phyloP scores from a whole-genome alignment of 2,329 filamentous ascomycete species.

The Microdochium nivale region DNA sequence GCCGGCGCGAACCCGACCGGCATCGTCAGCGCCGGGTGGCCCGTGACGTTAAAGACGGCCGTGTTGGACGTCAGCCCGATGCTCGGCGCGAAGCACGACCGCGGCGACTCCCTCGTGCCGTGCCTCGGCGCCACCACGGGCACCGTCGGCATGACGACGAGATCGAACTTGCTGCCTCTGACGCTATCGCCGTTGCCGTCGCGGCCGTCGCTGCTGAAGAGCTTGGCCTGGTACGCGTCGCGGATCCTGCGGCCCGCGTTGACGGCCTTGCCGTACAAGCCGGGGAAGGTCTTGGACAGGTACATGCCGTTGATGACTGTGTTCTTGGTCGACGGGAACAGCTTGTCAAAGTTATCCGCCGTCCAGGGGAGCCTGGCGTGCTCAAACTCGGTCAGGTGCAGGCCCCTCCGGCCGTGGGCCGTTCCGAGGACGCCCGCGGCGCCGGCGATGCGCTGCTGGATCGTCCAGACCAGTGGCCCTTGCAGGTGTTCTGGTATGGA shows the following conservation, averaged over 20 bases:
- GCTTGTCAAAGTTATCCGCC: constrained; percentile 37
- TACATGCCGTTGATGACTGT: constrained; percentile 44
- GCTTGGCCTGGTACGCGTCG: constrained; percentile 33
- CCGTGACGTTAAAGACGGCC: constrained; percentile 46
- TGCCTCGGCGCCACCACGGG: constrained; percentile 37
- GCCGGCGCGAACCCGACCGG: constrained; percentile 37
- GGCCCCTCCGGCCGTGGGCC: constrained; percentile 34
- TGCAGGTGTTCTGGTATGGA: constrained; percentile 39
- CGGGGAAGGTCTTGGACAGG: constrained; percentile 31
- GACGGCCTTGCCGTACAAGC: constrained; percentile 37
- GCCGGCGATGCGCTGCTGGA: constrained; percentile 34
- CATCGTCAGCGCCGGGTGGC: constrained; percentile 45
- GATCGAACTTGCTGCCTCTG: not conserved
- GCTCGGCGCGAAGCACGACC: constrained; percentile 37
- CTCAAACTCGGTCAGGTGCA: constrained; percentile 42
- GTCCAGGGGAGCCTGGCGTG: constrained; percentile 35
- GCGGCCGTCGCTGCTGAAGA: constrained; percentile 10
- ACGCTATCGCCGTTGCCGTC: not conserved
- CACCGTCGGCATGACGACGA: not conserved
- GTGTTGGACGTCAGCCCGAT: constrained; percentile 49
- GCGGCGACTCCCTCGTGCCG: constrained; percentile 25
- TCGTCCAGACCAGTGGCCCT: constrained; percentile 41
- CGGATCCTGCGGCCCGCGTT: constrained; percentile 36
- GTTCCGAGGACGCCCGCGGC: constrained; percentile 31
- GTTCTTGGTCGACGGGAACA: constrained; percentile 45